These are phyloP conservation scores for Neotropicomus parvogracilis DNA, from an alignment of 1,284 basidiomycete genomes.

Conservation along the genomic window DNA sequence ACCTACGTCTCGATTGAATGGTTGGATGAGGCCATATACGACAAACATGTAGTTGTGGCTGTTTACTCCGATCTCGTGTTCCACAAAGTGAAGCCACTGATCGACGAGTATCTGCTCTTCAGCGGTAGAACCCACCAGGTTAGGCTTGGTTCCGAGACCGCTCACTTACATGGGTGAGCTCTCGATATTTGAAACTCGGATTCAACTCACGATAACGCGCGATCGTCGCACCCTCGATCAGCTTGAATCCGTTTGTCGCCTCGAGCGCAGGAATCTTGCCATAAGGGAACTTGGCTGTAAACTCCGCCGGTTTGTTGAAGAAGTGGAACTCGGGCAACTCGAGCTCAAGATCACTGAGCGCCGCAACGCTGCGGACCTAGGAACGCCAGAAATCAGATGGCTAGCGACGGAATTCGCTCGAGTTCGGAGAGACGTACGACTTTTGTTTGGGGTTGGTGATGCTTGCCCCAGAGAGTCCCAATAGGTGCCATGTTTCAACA, in stretches of 20 bases:
- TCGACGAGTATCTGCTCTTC: slow-evolving; percentile 47
- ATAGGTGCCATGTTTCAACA: slow-evolving; percentile 2
- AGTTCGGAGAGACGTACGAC: background rate
- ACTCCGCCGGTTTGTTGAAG: slow-evolving; percentile 39
- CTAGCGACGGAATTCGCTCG: too few relatives aligned
- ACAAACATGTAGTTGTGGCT: background rate
- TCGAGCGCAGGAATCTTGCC: slow-evolving; percentile 53
- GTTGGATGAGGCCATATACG: background rate
- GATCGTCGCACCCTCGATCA: slow-evolving; percentile 53
- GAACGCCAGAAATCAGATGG: background rate
- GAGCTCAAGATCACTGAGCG: slow-evolving; percentile 14
- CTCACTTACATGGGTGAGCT: slow-evolving; percentile 36
- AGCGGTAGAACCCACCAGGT: slow-evolving; percentile 43
- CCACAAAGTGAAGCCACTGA: slow-evolving; percentile 49
- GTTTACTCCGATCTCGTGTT: slow-evolving; percentile 38
- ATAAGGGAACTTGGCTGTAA: slow-evolving; percentile 42
- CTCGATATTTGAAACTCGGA: too few relatives aligned
- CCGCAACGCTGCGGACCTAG: slow-evolving; percentile 10
- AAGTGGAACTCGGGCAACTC: slow-evolving; percentile 6
- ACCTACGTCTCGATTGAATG: slow-evolving; percentile 8
- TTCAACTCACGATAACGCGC: slow-evolving; percentile 46
- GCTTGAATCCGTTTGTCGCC: slow-evolving; percentile 44
- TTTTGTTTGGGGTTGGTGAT: slow-evolving; percentile 3
- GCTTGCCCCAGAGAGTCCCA: slow-evolving; percentile 6
- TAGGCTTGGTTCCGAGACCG: slow-evolving; percentile 42